These are phyloP conservation scores for Leptographium procerum DNA, from an alignment of 2,329 filamentous ascomycete species.

Conservation along the genomic window DNA sequence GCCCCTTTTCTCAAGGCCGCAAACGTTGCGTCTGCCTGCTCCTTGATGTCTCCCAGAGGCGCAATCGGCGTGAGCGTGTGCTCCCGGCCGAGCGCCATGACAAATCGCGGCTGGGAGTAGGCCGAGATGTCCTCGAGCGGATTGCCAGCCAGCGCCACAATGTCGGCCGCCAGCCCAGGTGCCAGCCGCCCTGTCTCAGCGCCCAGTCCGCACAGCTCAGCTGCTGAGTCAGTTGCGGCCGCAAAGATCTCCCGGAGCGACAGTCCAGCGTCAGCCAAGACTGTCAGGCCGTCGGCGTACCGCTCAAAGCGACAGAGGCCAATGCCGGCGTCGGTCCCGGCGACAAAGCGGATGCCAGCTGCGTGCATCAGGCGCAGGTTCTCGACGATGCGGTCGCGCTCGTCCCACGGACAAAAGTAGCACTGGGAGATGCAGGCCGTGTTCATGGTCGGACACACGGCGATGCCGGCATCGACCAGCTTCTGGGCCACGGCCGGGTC, in stretches of 20 bases:
- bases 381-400: slow-evolving; percentile 5
- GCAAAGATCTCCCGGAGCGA: slow-evolving; percentile 6
- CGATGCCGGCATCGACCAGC: slow-evolving; percentile 6
- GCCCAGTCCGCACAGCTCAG: slow-evolving; percentile 6
- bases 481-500: slow-evolving; percentile 6
- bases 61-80: slow-evolving; percentile 1
- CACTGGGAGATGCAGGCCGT: slow-evolving; percentile 9
- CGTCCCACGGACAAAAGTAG: slow-evolving; percentile 11
- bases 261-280: slow-evolving; percentile 8
- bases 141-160: slow-evolving; percentile 7
- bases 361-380: slow-evolving; percentile 7
- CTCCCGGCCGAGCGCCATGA: slow-evolving; percentile 6
- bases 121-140: slow-evolving; percentile 4
- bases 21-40: slow-evolving; percentile 4
- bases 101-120: slow-evolving; percentile 2
- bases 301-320: slow-evolving; percentile 10
- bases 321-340: slow-evolving; percentile 7
- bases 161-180: slow-evolving; percentile 6
- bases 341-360: slow-evolving; percentile 6
- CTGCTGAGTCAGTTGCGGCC: slow-evolving; percentile 6
- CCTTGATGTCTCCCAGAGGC: slow-evolving; percentile 5
- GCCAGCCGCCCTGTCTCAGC: slow-evolving; percentile 7
- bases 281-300: slow-evolving; percentile 9
- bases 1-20: slow-evolving; percentile 5
- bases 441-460: slow-evolving; percentile 13